A percentile compares a stretch with the other conserved stretches of the same genome.
Conservation (phyloP, 106 monocot species). For the Ottelia alismoides region DNA sequence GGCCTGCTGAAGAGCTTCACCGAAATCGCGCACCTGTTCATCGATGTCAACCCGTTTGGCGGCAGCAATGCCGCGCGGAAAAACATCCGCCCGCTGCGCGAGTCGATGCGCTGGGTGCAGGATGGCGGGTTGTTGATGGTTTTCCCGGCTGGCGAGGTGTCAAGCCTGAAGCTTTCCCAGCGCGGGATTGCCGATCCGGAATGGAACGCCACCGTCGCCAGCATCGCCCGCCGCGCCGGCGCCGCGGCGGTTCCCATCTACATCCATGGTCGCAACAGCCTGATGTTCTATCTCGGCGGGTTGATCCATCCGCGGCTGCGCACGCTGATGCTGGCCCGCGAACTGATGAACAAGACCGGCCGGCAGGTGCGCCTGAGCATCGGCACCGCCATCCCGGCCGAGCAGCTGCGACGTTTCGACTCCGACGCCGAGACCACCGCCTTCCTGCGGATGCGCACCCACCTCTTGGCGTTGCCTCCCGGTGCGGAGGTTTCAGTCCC, state of each 20-base stretch:
- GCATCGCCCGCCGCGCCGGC: neutral
- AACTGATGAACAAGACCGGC: neutral
- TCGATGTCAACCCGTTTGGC: neutral
- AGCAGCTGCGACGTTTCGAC: neutral
- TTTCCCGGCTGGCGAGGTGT: neutral
- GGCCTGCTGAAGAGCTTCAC: neutral
- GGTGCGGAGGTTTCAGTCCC: neutral
- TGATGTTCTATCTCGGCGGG: neutral
- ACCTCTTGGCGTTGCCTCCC: neutral
- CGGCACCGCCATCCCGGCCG: neutral
- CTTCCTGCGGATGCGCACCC: neutral
- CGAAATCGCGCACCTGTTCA: neutral
- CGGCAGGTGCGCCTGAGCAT: neutral
- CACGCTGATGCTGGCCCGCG: neutral
- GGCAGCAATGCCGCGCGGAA: neutral
- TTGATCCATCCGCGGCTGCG: neutral
- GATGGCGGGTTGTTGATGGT: neutral
- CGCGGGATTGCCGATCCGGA: neutral
- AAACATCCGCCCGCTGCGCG: neutral
- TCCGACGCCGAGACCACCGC: neutral
- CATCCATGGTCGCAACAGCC: neutral
- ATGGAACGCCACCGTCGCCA: neutral
- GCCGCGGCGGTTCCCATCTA: neutral
- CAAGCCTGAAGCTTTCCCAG: neutral
- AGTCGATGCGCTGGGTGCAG: neutral